Base-by-base conservation (phyloP, 2,329 filamentous ascomycete genomes). In the Huntiella bhutanensis region DNA sequence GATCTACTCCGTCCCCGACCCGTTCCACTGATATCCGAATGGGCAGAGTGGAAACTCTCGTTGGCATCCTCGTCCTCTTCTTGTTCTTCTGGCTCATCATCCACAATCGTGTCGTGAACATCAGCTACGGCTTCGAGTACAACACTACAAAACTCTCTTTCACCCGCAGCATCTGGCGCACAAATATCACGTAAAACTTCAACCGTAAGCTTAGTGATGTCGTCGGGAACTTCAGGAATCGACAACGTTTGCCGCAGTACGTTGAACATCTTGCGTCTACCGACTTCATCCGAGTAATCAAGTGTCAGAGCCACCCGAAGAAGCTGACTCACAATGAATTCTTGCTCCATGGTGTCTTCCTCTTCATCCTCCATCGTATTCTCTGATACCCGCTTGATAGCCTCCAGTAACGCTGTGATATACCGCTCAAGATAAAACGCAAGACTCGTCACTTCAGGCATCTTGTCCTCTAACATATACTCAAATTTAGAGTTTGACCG, bases 211-310 rank as follows among this genome's bases (percentile, higher is more conserved):
- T 87, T 88, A 1, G 91, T 96, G 40, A 85, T 80, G 58, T 94
- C 85, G 55, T 98, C 88, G 0, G 91, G 87, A 2, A 98, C 69
- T 54, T 92, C 83, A 3, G 87, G 76, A 45, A 87, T 79, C 0
- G 86, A 86, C 12, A 98, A 67, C 1, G 81, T 80, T 58, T 93
- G 84, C 47, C 91, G 75, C 50, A 96, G 73, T 33, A 96, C 71
- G 13, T 83, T 77, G 59, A 93, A 95, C 86, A 98, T 96, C 64
- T 94, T 93, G 49, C 88, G 73, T 53, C 91, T 76, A 43, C 91
- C 91, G 52, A 94, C 83, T 61, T 96, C 91, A 57, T 98, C 91
- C n/a, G 84, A 87, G 61, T 96, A 98, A 62, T 98, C 91, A 43
- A 96, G 73, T 1, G 84, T 92, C 50, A 87, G 70, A 4, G 85